These are phyloP conservation scores for Sorghum bicolor DNA, from an alignment of 176 grass and related monocot species.

Conservation along the genomic window Sorghum_bicolor_NCBIv3 NC_012872.2:71795501-71796000, in stretches of 20 bases:
- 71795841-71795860: constrained; percentile 54
- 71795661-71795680: constrained; percentile 57
- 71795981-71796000: constrained; percentile 51
- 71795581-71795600: constrained; percentile 57
- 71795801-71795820: constrained; percentile 68
- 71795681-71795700: constrained; percentile 66
- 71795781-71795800: constrained; percentile 65
- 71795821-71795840: constrained; percentile 50
- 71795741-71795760: constrained; percentile 54
- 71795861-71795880: constrained; percentile 73
- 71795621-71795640: constrained; percentile 63
- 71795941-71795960: constrained; percentile 62
- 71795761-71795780: constrained; percentile 56
- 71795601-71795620: constrained; percentile 49
- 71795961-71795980: constrained; percentile 65
- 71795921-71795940: constrained; percentile 59
- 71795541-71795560: constrained; percentile 65
- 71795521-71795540: constrained; percentile 57
- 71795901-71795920: constrained; percentile 54
- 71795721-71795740: constrained; percentile 65
- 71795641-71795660: constrained; percentile 57
- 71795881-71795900: constrained; percentile 68
- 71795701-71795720: constrained; percentile 41
- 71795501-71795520: constrained; percentile 57
- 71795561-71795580: constrained; percentile 57